A percentile compares a stretch with the other conserved stretches of the same genome.
Conservation (phyloP, 805 yeast species). For the Candida michaelii region DNA sequence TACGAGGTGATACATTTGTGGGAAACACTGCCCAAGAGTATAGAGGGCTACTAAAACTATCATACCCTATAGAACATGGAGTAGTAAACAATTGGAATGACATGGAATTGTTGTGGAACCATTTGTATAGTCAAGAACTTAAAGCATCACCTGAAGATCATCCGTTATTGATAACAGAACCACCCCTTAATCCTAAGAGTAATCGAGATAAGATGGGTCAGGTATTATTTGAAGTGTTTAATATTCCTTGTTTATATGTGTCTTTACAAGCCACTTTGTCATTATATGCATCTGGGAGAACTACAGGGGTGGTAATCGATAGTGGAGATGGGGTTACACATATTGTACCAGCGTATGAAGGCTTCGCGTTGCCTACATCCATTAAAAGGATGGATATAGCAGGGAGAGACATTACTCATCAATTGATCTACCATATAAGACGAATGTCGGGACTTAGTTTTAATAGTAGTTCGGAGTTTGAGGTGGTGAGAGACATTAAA, state of each 20-base stretch:
- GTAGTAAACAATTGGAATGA: slow-evolving; percentile 79
- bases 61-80: slow-evolving; percentile 80
- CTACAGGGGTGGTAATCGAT: slow-evolving; percentile 87
- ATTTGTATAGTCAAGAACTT: slow-evolving; percentile 58
- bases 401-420: slow-evolving; percentile 82
- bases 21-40: slow-evolving; percentile 74
- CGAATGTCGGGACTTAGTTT: slow-evolving; percentile 61
- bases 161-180: slow-evolving; percentile 84
- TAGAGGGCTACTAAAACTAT: slow-evolving; percentile 71
- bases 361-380: slow-evolving; percentile 74
- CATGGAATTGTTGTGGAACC: slow-evolving; percentile 80
- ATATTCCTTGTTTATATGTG: slow-evolving; percentile 72
- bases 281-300: slow-evolving; percentile 83
- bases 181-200: slow-evolving; percentile 71
- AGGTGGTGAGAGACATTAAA: slow-evolving; percentile 74
- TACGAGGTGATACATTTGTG: slow-evolving; percentile 63
- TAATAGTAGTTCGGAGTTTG: slow-evolving; percentile 74
- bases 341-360: slow-evolving; percentile 86
- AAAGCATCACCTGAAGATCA: slow-evolving; percentile 71
- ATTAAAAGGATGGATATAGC: slow-evolving; percentile 77
- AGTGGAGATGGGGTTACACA: slow-evolving; percentile 94
- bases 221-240: slow-evolving; percentile 68
- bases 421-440: slow-evolving; percentile 66
- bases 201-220: slow-evolving; percentile 65
- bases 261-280: slow-evolving; percentile 78